Evolutionary conservation across 306 rosid genomes (phyloP).

Genomic region (Dryas drummondii): DNA sequence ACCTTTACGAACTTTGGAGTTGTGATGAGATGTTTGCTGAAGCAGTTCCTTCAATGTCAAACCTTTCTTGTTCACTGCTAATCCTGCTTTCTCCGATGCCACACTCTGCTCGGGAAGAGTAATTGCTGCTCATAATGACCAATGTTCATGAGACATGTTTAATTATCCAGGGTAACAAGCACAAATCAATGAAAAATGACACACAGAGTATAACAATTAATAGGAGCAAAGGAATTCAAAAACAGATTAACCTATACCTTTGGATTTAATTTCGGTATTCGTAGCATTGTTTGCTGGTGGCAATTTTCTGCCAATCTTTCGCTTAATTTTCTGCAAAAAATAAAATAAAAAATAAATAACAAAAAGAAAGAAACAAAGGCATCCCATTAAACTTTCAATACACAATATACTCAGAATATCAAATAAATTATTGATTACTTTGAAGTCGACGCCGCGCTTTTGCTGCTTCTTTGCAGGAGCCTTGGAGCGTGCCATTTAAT

Average conservation of each 20-base stretch:
- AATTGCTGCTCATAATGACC: conserved; percentile 56
- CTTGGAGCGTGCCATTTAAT: conserved; percentile 58
- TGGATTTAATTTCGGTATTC: conserved; percentile 72
- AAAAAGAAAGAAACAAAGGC: background rate
- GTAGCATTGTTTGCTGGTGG: conserved; percentile 88
- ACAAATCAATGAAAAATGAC: background rate
- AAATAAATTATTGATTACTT: conserved; percentile 34
- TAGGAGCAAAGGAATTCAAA: background rate
- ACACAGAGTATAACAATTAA: background rate
- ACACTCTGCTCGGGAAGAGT: conserved; percentile 88
- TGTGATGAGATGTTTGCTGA: conserved; percentile 85
- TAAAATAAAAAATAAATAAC: background rate
- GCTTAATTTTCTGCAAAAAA: conserved; percentile 66
- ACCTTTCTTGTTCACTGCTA: conserved; percentile 86
- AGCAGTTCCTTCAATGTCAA: conserved; percentile 92
- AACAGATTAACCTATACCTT: conserved; percentile 44
- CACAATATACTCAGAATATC: background rate
- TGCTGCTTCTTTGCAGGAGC: conserved; percentile 59
- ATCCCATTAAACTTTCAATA: background rate
- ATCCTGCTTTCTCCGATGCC: conserved; percentile 78
- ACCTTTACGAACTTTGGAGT: conserved; percentile 88
- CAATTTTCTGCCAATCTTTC: conserved; percentile 80
- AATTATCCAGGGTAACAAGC: background rate
- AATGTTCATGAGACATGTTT: background rate
- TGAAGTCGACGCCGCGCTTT: conserved; percentile 70